Percentiles rank a stretch among this genome's conserved stretches.
These are phyloP conservation scores for Adansonia gregorii DNA, from an alignment of 441 rosid genomes.

Conservation along the genomic window DNA sequence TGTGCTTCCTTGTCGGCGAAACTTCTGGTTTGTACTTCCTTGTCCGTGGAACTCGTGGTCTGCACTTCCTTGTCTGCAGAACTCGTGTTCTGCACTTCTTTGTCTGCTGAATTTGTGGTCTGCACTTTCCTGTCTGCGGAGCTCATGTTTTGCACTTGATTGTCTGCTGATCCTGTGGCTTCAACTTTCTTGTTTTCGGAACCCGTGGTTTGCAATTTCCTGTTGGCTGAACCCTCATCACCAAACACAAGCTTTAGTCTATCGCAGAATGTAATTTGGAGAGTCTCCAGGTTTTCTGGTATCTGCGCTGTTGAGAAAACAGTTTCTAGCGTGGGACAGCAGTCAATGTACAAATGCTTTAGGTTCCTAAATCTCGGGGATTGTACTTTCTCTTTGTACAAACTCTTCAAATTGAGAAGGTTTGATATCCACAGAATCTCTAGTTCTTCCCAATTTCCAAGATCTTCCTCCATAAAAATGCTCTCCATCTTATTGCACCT, in stretches of 20 bases:
- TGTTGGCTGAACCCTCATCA: not conserved
- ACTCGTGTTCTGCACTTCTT: not conserved
- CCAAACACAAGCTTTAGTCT: constrained; percentile 31
- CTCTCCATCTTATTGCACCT: constrained; percentile 41
- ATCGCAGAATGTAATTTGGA: constrained; percentile 48
- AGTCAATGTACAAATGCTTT: constrained; percentile 45
- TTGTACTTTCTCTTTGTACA: constrained; percentile 29
- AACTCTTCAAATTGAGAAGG: constrained; percentile 39
- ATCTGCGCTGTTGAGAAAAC: constrained; percentile 35
- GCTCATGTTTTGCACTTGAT: not conserved
- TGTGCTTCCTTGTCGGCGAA: not conserved
- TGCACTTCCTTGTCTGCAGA: not conserved
- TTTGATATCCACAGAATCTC: constrained; percentile 49
- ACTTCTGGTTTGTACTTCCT: not conserved
- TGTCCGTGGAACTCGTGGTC: not conserved
- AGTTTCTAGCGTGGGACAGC: constrained; percentile 45
- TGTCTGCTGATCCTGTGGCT: not conserved
- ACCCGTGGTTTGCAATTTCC: not conserved
- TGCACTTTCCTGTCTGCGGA: not conserved
- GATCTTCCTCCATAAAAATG: constrained; percentile 37
- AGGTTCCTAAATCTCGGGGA: constrained; percentile 35
- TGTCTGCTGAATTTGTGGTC: not conserved
- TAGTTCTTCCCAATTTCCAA: constrained; percentile 28
- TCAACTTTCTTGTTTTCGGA: not conserved
- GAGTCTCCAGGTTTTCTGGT: constrained; percentile 40